Evolutionary conservation across 2,329 filamentous ascomycete genomes (phyloP).

Genomic region (Endothia cerciana): DNA sequence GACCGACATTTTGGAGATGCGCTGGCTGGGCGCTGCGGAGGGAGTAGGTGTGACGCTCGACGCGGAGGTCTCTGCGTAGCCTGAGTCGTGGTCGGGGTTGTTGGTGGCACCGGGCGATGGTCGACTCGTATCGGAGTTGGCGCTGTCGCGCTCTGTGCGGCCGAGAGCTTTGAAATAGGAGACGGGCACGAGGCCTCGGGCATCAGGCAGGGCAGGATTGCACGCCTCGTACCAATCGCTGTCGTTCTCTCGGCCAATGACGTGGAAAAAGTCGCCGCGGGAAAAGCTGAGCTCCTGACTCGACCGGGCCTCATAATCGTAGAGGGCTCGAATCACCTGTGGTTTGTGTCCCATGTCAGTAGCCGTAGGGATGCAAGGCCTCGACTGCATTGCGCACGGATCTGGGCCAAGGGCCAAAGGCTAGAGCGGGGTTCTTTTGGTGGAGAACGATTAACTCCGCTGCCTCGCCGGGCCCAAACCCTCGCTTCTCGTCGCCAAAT

Average conservation of each 20-base stretch:
- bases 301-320: conserved; percentile 82
- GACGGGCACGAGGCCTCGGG: conserved; percentile 89
- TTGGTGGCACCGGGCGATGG: conserved; percentile 54
- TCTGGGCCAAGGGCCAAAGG: conserved; percentile 12
- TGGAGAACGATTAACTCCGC: conserved; percentile 20
- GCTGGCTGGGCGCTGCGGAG: conserved; percentile 48
- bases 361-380: conserved; percentile 5
- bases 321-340: conserved; percentile 95
- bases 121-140: conserved; percentile 63
- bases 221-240: conserved; percentile 97
- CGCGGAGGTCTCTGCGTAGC: conserved; percentile 69
- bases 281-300: conserved; percentile 85
- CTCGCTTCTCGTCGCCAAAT: conserved; percentile 16
- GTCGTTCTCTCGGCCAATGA: conserved; percentile 94
- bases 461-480: conserved; percentile 12
- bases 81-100: conserved; percentile 83
- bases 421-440: conserved; percentile 23
- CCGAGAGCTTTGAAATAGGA: conserved; percentile 91
- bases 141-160: conserved; percentile 89
- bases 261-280: conserved; percentile 96
- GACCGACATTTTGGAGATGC: conserved; percentile 52
- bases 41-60: conserved; percentile 35
- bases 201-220: conserved; percentile 86
- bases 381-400: background rate
- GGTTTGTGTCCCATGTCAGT: conserved; percentile 32